These are phyloP conservation scores for Didymosphaeria variabile DNA, from an alignment of 2,329 filamentous ascomycete genomes.

Conservation along the genomic window DNA sequence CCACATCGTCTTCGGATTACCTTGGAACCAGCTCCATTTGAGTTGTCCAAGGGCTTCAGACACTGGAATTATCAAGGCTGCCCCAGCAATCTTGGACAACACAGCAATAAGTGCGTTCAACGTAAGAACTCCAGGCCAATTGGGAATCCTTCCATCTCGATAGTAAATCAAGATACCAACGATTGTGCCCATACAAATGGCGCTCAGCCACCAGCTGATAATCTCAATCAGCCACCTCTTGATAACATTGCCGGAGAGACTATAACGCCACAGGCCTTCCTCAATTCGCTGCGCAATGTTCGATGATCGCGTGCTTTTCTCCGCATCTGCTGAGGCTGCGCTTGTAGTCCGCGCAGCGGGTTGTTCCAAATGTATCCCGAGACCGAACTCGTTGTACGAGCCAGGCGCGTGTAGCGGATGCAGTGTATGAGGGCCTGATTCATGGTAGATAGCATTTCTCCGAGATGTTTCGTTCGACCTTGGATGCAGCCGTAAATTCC, in stretches of 20 bases:
- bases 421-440: too few species aligned
- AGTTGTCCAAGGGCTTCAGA: conserved; percentile 45
- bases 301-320: background rate
- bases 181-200: conserved; percentile 33
- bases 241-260: conserved; percentile 23
- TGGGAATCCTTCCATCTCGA: conserved; percentile 12
- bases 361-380: too few species aligned
- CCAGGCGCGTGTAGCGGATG: too few species aligned
- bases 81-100: conserved; percentile 38
- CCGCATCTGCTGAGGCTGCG: too few species aligned
- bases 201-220: conserved; percentile 38
- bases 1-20: conserved; percentile 40
- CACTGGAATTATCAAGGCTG: conserved; percentile 37
- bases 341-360: too few species aligned
- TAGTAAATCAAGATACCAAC: conserved; percentile 25
- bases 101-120: conserved; percentile 42
- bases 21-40: conserved; percentile 48
- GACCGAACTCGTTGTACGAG: too few species aligned
- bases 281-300: conserved; percentile 40
- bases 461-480: too few species aligned
- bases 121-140: conserved; percentile 29
- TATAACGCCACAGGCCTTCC: conserved; percentile 29
- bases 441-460: too few species aligned
- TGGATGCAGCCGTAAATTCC: too few species aligned
- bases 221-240: conserved; percentile 39